Evolutionary conservation across 75 land plant genomes (phyloP).

Genomic region (Chamaecyparis obtusa): DNA sequence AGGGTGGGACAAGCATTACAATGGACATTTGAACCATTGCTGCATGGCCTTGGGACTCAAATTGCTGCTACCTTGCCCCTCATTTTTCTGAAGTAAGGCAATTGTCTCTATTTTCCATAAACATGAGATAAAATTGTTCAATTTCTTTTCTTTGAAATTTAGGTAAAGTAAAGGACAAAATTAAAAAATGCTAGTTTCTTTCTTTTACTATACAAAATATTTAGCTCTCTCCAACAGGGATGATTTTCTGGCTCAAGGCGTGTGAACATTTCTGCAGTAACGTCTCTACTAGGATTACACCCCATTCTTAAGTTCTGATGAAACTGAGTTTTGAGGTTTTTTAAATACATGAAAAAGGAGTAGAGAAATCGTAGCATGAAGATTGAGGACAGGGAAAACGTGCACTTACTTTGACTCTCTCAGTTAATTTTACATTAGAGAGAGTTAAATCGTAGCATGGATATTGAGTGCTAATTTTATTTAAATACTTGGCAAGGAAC

Average conservation of each 20-base stretch:
- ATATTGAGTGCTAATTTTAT: no score
- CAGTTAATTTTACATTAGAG: no score
- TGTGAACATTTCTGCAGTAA: not conserved
- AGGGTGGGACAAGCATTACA: conserved; percentile 38
- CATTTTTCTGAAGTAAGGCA: conserved; percentile 40
- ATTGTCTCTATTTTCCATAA: not conserved
- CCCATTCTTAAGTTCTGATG: not conserved
- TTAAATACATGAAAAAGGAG: not conserved
- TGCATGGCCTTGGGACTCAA: conserved; percentile 58
- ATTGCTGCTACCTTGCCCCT: conserved; percentile 45
- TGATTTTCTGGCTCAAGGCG: not conserved
- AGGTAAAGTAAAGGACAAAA: not conserved
- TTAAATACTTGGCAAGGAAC: no score
- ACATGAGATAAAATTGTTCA: not conserved
- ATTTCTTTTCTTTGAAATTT: not conserved
- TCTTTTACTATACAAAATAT: not conserved
- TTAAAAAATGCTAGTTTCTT: not conserved
- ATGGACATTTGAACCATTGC: conserved; percentile 50
- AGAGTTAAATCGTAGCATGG: no score
- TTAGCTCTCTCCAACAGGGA: not conserved
- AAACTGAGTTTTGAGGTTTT: not conserved
- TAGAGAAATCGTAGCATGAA: no score
- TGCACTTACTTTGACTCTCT: no score
- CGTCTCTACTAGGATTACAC: not conserved
- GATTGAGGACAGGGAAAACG: no score